phyloP scores from a whole-genome alignment of 208 protist species.

The Wallacemonas collosoma region DNA sequence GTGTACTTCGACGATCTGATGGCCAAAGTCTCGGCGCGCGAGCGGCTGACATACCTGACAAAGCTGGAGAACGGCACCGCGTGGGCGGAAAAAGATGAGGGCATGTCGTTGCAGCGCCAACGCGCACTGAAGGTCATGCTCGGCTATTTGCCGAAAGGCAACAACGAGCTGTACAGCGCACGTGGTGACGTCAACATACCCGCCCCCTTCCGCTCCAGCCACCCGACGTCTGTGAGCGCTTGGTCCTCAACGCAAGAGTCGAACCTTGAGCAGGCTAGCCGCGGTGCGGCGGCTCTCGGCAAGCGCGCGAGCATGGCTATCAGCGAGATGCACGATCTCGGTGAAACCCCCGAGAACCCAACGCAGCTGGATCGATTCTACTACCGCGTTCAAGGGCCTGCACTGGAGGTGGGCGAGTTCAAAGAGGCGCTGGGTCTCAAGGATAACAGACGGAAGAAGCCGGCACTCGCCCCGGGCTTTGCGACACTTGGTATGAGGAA shows the following conservation, averaged over 20 bases:
- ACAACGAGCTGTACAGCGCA: slow-evolving; percentile 83
- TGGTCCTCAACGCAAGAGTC: slow-evolving; percentile 79
- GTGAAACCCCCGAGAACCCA: slow-evolving; percentile 81
- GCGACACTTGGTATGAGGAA: slow-evolving; percentile 66
- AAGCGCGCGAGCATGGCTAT: slow-evolving; percentile 83
- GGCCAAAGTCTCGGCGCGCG: slow-evolving; percentile 50
- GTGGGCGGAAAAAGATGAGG: slow-evolving; percentile 88
- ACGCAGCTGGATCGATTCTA: slow-evolving; percentile 83
- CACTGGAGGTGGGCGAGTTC: slow-evolving; percentile 82
- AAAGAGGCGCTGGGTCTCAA: slow-evolving; percentile 91
- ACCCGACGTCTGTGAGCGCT: slow-evolving; percentile 66
- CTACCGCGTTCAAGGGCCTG: slow-evolving; percentile 75
- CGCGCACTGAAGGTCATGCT: slow-evolving; percentile 88
- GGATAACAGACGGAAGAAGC: slow-evolving; percentile 63
- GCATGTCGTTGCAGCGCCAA: slow-evolving; percentile 84
- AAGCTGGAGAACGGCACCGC: slow-evolving; percentile 79
- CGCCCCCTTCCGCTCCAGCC: slow-evolving; percentile 80
- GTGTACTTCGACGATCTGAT: slow-evolving; percentile 85
- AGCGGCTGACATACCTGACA: slow-evolving; percentile 61
- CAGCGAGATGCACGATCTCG: slow-evolving; percentile 88
- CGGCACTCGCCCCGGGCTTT: slow-evolving; percentile 62
- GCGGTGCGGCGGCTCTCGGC: slow-evolving; percentile 74
- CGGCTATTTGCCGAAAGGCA: slow-evolving; percentile 86
- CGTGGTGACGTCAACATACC: slow-evolving; percentile 85
- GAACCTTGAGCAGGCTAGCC: slow-evolving; percentile 84